Conservation (phyloP, 805 yeast genomes). For the Candida vaughaniae region DNA sequence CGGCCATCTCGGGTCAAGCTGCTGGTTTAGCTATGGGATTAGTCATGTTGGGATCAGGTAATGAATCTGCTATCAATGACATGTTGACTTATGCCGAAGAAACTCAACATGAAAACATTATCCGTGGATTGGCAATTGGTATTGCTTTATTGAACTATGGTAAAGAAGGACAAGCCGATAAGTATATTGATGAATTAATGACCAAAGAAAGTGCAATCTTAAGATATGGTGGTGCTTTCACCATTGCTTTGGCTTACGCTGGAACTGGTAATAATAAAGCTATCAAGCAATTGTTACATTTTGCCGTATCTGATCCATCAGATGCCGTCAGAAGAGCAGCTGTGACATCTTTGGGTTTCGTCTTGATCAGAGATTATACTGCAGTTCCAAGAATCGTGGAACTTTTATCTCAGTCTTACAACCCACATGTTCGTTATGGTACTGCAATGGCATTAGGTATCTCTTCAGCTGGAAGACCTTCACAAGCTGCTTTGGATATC, state of each 20-base stretch:
- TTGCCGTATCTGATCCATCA: slow-evolving; percentile 94
- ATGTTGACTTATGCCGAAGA: slow-evolving; percentile 91
- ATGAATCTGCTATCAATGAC: slow-evolving; percentile 64
- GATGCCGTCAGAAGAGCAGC: slow-evolving; percentile 98
- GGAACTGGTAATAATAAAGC: slow-evolving; percentile 93
- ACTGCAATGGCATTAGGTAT: slow-evolving; percentile 96
- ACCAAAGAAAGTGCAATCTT: slow-evolving; percentile 76
- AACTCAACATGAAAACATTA: slow-evolving; percentile 93
- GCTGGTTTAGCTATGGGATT: slow-evolving; percentile 96
- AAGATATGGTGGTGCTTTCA: slow-evolving; percentile 94
- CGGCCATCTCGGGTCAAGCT: slow-evolving; percentile 93
- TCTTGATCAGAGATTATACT: slow-evolving; percentile 83
- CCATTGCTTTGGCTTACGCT: slow-evolving; percentile 93
- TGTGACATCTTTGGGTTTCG: slow-evolving; percentile 87
- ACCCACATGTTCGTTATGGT: slow-evolving; percentile 98
- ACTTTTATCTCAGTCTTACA: slow-evolving; percentile 87
- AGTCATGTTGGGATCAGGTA: slow-evolving; percentile 89
- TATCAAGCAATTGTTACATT: slow-evolving; percentile 79
- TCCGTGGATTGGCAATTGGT: slow-evolving; percentile 90
- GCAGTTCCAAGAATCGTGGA: slow-evolving; percentile 96
- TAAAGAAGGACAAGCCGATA: slow-evolving; percentile 77
- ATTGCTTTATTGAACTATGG: slow-evolving; percentile 85
- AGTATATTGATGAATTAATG: slow-evolving; percentile 61
- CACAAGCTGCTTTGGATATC: slow-evolving; percentile 85
- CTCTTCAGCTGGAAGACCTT: slow-evolving; percentile 93